Base-by-base conservation (phyloP, 768 basidiomycete genomes). In the Kwoniella europaea region DNA sequence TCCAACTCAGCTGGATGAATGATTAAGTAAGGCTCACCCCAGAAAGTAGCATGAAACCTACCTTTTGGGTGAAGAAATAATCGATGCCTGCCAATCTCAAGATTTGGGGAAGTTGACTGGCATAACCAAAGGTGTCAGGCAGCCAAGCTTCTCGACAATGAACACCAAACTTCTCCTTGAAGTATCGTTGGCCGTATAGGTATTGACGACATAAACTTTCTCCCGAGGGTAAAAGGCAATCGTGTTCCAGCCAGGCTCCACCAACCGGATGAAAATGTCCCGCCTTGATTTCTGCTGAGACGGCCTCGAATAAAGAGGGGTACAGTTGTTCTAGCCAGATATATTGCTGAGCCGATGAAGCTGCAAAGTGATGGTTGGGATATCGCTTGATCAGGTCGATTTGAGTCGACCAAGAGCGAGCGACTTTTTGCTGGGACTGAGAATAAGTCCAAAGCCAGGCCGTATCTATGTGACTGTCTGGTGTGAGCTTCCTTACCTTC, bases 401-500 rank as follows among this genome's bases (percentile, higher is more conserved):
- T 81, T 97, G 94, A 1, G 94, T 95, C 0, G 92, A 90, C 95
- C 95, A 98, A 0, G 92, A 94, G 16, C 94, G 88, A 5, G 95
- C 95, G 9, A 92, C 91, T 84, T 98, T 98, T 84, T 98, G 95
- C 80, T 96, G 93, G 0, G 95, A 96, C 35, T 91, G 92, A n/a
- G 88, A 87, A 85, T 93, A 97, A 0, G 94, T 94, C 95, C 95
- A 97, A 35, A 92, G 83, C 90, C 91, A 92, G 20, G 91, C 91
- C 0, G 91, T 91, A 80, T 93, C 92, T 69, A 92, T 92, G 82
- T 92, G 91, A 55, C 74, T 70, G 22, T 55, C 53, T 3, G 5
- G 13, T 15, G 27, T 56, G 4, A 22, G 55, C 27, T 29, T 20
- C 55, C 5, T 22, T 13, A 27, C 18, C 7, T 20, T 18, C 12